Evolutionary conservation across 176 grass and related monocot genomes (phyloP).

Genomic region (Triticum aestivum): DNA sequence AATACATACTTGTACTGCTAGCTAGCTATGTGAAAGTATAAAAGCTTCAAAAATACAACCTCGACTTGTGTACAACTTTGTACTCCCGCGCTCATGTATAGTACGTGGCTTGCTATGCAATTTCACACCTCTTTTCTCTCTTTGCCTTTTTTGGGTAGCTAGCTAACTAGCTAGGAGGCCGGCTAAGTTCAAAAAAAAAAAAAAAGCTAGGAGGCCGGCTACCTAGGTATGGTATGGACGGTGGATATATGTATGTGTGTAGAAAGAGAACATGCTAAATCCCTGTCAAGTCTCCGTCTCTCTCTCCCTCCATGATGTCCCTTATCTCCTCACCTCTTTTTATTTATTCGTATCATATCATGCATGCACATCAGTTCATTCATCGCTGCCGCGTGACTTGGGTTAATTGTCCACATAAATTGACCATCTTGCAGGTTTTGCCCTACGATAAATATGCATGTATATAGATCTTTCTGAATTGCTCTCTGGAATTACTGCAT

Average conservation of each 20-base stretch:
- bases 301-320: slow-evolving; percentile 46
- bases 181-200: background rate
- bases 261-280: slow-evolving; percentile 46
- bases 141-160: slow-evolving; percentile 6
- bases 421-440: slow-evolving; percentile 12
- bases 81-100: too few species aligned
- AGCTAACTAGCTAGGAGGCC: background rate
- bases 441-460: background rate
- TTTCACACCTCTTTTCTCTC: background rate
- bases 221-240: slow-evolving; percentile 40
- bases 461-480: background rate
- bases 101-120: background rate
- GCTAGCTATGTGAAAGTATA: background rate
- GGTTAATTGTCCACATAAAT: slow-evolving; percentile 27
- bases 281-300: slow-evolving; percentile 53
- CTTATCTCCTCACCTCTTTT: slow-evolving; percentile 60
- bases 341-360: background rate
- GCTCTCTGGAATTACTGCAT: slow-evolving; percentile 24
- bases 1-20: too few species aligned
- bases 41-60: background rate
- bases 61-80: background rate
- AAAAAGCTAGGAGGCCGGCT: background rate
- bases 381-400: background rate
- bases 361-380: slow-evolving; percentile 21
- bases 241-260: slow-evolving; percentile 19